Evolutionary conservation across 2,329 filamentous ascomycete genomes (phyloP).

Genomic region (Metarhizium sp.): DNA sequence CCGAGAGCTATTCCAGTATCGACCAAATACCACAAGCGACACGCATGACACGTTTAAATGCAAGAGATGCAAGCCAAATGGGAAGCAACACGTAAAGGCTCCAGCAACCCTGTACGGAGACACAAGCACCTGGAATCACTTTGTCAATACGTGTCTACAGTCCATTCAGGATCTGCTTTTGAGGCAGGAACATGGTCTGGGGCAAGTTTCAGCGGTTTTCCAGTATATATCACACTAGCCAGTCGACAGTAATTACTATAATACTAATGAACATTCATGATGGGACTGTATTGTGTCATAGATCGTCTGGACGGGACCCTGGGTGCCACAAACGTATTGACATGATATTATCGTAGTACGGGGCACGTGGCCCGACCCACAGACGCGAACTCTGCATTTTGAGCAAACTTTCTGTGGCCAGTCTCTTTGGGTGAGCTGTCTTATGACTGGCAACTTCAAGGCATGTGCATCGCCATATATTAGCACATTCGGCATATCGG

Average conservation of each 20-base stretch:
- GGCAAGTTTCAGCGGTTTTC: constrained; percentile 86
- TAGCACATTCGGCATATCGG: background rate
- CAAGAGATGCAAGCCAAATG: constrained; percentile 84
- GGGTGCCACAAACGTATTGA: no score
- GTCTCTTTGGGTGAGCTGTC: no score
- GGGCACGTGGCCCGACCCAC: background rate
- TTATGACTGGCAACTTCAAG: background rate
- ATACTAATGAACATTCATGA: no score
- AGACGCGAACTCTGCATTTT: background rate
- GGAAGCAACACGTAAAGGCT: constrained; percentile 79
- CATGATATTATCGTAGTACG: no score
- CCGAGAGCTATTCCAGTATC: constrained; percentile 89
- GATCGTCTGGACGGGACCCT: no score
- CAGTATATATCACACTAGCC: constrained; percentile 84
- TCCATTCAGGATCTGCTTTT: constrained; percentile 86
- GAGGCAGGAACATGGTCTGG: constrained; percentile 71
- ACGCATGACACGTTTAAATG: constrained; percentile 99
- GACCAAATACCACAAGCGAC: constrained; percentile 74
- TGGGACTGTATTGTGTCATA: no score
- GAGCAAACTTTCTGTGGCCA: no score
- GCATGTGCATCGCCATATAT: background rate
- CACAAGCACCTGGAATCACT: constrained; percentile 99
- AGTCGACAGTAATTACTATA: no score
- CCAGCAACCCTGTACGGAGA: constrained; percentile 95
- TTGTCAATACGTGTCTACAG: constrained; percentile 69